Evolutionary conservation across 805 yeast genomes (phyloP), one percentile per base, ranked within the genome.

Genomic region (Teunomyces barrocoloradensis): DNA sequence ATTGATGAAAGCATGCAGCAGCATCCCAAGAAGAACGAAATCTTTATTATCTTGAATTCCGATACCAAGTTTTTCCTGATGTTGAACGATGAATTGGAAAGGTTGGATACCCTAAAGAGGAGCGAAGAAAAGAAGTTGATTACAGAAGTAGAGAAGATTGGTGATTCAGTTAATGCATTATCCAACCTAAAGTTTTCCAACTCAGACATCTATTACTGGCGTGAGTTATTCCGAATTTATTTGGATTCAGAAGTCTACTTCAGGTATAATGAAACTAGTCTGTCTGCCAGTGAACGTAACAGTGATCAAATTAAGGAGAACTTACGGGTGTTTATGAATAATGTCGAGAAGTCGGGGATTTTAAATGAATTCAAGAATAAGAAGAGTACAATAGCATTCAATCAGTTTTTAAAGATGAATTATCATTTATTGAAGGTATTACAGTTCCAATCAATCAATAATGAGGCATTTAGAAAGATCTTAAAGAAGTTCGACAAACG

Each of bases 401-500:
- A 69, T 20, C 61, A 74, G 37, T 86, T 86, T 54, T 66, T 79
- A 48, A 62, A 65, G 3, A 56, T 85, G 54, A 86, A 86, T 59
- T 64, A 70, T 28, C 78, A 78, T 47, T 63, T 86, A 17, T 58
- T 86, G 37, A 79, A 79, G 56, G 74, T 80, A 9, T 69, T 82
- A 27, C 78, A 80, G 52, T 86, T 81, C 58, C 86, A 83, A 56
- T 68, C 77, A 6, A 71, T 85, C 49, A 86, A 86, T 62, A 69
- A 77, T 29, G 73, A 79, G 36, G 92, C 92, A 0, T 74, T 84
- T 34, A 66, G 76, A 13, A 86, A 86, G 61, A 86, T 86, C 50
- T 69, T 85, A 58, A 85, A 86, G 60, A 86, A 86, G 59, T 86
- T 87, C 55, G 90, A 87, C 55, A 86, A 86, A 59, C 84, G 80